Evolutionary conservation across 2,329 filamentous ascomycete genomes (phyloP).

Genomic region (Sclerotinia subarctica): DNA sequence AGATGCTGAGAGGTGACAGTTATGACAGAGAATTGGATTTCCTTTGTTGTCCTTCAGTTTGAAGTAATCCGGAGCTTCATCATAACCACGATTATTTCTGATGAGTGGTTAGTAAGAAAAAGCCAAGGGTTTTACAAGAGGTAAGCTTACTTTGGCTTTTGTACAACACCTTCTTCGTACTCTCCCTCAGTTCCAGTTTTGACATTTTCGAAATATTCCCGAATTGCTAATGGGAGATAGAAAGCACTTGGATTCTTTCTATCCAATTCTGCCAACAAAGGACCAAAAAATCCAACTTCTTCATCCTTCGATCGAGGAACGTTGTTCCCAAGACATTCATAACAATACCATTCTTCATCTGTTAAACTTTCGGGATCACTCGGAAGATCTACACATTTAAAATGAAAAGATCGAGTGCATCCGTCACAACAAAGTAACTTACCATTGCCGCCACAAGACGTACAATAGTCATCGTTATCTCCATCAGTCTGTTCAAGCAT

Average conservation of each 20-base stretch:
- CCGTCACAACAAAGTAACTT: slow-evolving; percentile 91
- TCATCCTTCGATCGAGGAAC: slow-evolving; percentile 39
- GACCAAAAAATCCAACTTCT: slow-evolving; percentile 57
- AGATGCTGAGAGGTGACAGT: slow-evolving; percentile 65
- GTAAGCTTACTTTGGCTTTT: slow-evolving; percentile 56
- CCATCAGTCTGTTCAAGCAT: slow-evolving; percentile 43
- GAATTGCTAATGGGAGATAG: slow-evolving; percentile 65
- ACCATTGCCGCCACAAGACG: slow-evolving; percentile 78
- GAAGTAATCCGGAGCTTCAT: slow-evolving; percentile 64
- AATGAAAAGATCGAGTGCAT: slow-evolving; percentile 87
- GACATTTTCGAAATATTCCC: slow-evolving; percentile 77
- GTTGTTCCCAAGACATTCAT: slow-evolving; percentile 58
- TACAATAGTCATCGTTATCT: slow-evolving; percentile 89
- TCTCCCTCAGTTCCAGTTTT: slow-evolving; percentile 72
- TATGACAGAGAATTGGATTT: slow-evolving; percentile 72
- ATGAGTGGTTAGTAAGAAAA: slow-evolving; percentile 9
- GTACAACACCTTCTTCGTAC: slow-evolving; percentile 66
- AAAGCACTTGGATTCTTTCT: slow-evolving; percentile 70
- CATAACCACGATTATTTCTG: slow-evolving; percentile 52
- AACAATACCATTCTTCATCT: slow-evolving; percentile 78
- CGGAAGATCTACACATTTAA: slow-evolving; percentile 81
- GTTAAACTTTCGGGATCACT: slow-evolving; percentile 57
- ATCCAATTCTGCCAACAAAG: slow-evolving; percentile 62
- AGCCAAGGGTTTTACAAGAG: slow-evolving; percentile 13
- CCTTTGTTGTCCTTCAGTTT: slow-evolving; percentile 69